phyloP scores from a whole-genome alignment of 768 basidiomycete genomes.

The Termitomyces sp. region DNA sequence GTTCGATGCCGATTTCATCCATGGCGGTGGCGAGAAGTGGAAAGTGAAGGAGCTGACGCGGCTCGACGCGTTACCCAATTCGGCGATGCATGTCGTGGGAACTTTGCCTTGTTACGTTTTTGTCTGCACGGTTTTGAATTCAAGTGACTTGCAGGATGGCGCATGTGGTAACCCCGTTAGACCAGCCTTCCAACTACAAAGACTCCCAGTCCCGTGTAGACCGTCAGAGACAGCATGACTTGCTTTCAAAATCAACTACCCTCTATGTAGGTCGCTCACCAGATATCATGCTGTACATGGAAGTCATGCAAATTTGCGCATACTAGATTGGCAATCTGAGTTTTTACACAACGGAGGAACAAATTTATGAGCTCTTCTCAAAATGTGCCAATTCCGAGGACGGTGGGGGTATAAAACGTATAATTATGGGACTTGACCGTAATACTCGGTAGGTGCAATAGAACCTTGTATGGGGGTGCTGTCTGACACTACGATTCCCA shows the following conservation, averaged over 20 bases:
- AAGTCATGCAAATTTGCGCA: slow-evolving; percentile 11
- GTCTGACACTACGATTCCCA: slow-evolving; percentile 14
- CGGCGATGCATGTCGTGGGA: slow-evolving; percentile 36
- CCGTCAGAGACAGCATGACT: slow-evolving; percentile 71
- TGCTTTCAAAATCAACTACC: slow-evolving; percentile 83
- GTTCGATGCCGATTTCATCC: slow-evolving; percentile 89
- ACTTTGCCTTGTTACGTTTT: slow-evolving; percentile 11
- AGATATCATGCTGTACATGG: slow-evolving; percentile 18
- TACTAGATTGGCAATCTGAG: slow-evolving; percentile 85
- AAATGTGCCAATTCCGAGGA: slow-evolving; percentile 88
- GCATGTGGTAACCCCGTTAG: slow-evolving; percentile 79
- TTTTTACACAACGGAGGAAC: slow-evolving; percentile 94
- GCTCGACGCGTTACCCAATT: slow-evolving; percentile 41
- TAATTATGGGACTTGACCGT: slow-evolving; percentile 93
- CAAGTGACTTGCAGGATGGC: slow-evolving; percentile 51
- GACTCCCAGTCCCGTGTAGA: slow-evolving; percentile 87
- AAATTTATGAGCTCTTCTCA: slow-evolving; percentile 90
- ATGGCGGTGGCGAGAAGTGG: slow-evolving; percentile 40
- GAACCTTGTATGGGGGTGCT: slow-evolving; percentile 2
- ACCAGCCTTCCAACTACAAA: slow-evolving; percentile 96
- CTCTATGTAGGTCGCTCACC: slow-evolving; percentile 69
- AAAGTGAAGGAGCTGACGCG: slow-evolving; percentile 43
- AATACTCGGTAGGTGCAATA: slow-evolving; percentile 63
- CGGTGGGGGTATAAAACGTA: slow-evolving; percentile 87
- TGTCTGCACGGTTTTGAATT: slow-evolving; percentile 8